These are phyloP conservation scores for Quercus agrifolia DNA, from an alignment of 306 rosid genomes.

Conservation along the genomic window DNA sequence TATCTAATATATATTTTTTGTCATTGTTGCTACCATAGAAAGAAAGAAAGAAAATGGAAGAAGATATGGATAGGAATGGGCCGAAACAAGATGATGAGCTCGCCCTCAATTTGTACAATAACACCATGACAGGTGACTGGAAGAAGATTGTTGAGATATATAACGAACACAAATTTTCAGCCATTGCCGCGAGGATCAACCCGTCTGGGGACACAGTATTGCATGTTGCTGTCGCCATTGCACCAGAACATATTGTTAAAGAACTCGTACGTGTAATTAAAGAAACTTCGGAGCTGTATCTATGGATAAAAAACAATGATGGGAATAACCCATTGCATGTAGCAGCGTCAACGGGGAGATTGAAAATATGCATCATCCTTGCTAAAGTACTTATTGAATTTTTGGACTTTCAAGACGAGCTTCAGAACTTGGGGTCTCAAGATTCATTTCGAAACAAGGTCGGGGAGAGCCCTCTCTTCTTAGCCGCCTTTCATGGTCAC, in stretches of 20 bases:
- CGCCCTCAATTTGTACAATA: neutral
- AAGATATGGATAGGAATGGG: no score
- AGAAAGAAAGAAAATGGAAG: no score
- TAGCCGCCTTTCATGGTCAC: conserved; percentile 42
- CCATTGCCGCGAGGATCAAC: conserved; percentile 18
- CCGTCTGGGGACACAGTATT: conserved; percentile 42
- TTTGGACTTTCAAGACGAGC: neutral
- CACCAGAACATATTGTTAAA: conserved; percentile 18
- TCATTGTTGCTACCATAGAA: no score
- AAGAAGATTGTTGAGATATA: conserved; percentile 10
- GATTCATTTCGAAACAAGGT: conserved; percentile 18
- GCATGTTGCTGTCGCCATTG: conserved; percentile 44
- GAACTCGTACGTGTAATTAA: neutral
- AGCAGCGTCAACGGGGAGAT: conserved; percentile 33
- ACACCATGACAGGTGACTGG: conserved; percentile 37
- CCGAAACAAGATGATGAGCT: no score
- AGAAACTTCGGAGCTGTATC: no score
- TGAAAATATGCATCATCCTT: conserved; percentile 21
- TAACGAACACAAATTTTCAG: neutral
- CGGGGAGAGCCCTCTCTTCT: conserved; percentile 52
- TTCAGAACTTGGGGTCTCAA: no score
- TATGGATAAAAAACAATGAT: conserved; percentile 1
- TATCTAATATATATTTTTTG: no score
- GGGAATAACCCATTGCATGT: conserved; percentile 40
- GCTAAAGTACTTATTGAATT: neutral